Evolutionary conservation across 208 protist species (phyloP), one percentile per base, ranked within the genome.

Genomic region (Wallacemonas sp.): DNA sequence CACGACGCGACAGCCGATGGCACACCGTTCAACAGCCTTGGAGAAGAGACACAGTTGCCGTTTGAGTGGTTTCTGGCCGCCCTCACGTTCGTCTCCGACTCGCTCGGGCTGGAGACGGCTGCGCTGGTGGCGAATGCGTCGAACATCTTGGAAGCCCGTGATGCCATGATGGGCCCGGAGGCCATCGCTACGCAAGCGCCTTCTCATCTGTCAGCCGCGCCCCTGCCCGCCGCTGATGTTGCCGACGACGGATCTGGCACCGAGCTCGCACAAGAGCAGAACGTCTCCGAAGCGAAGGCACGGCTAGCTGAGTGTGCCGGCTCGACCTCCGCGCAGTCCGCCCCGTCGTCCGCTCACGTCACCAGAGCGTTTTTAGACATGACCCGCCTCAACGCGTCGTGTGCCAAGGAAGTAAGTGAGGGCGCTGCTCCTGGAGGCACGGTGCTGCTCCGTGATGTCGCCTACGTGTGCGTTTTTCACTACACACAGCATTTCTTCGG

Each of bases 391-490:
- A 26, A 34, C n/a, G n/a, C n/a, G n/a, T n/a, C n/a, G n/a, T n/a
- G n/a, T n/a, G n/a, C n/a, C n/a, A n/a, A n/a, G n/a, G n/a, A n/a
- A n/a, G n/a, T n/a, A n/a, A n/a, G n/a, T n/a, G n/a, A n/a, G n/a
- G n/a, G n/a, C n/a, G n/a, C n/a, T n/a, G n/a, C n/a, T n/a, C 62
- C 9, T 9, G 19, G 22, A 1, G 31, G 62, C 21, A 17, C 19
- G 15, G 46, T 67, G 24, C 42, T 9, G 22, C 33, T 72, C 17
- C 26, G 53, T 14, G 67, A 72, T 27, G 9, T 72, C 15, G 47
- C 49, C 34, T 58, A 72, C 39, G 58, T 72, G 0, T 66, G 56
- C 22, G 58, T 66, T 17, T 62, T 65, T 21, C 36, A 53, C 26
- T 46, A 59, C n/a, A 58, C 46, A 2, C 19, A 24, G 26, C 2